Percentiles rank a stretch among this genome's conserved stretches.
phyloP scores from a whole-genome alignment of 2,329 filamentous ascomycete species.

The Hypoxylon sp. region DNA sequence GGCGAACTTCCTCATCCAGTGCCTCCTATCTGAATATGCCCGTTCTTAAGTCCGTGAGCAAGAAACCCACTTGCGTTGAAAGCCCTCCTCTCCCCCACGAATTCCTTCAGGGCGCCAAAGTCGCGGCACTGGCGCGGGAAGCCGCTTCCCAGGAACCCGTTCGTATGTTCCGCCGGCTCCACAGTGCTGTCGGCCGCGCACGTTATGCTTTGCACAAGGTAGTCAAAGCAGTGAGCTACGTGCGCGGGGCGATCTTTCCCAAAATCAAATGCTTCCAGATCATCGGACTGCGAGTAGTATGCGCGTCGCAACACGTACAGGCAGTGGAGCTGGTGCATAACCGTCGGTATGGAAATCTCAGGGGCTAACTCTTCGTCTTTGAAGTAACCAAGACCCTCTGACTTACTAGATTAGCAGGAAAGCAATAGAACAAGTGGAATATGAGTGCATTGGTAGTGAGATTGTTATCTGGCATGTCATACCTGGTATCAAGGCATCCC shows the following conservation, averaged over 20 bases:
- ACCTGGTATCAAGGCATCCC: constrained; percentile 30
- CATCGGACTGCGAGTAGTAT: constrained; percentile 16
- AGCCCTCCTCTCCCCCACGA: constrained; percentile 19
- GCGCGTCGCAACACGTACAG: constrained; percentile 27
- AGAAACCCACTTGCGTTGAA: constrained; percentile 31
- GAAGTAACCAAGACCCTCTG: constrained; percentile 31
- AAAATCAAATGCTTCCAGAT: constrained; percentile 27
- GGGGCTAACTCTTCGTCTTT: constrained; percentile 18
- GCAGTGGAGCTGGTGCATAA: constrained; percentile 26
- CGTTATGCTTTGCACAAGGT: constrained; percentile 23
- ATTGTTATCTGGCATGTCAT: too few relatives aligned
- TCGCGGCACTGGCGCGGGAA: constrained; percentile 20
- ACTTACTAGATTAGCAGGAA: not conserved
- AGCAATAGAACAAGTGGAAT: too few relatives aligned
- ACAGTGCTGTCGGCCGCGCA: constrained; percentile 23
- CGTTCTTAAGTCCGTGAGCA: constrained; percentile 16
- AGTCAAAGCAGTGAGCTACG: constrained; percentile 29
- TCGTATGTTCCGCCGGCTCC: constrained; percentile 15
- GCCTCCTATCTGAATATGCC: constrained; percentile 18
- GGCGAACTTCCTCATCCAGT: too few relatives aligned
- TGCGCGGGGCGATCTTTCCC: constrained; percentile 22
- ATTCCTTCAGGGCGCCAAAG: constrained; percentile 21
- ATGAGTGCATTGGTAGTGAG: too few relatives aligned
- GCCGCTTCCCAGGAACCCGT: constrained; percentile 28
- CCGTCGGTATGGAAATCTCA: constrained; percentile 23